Evolutionary conservation across 306 rosid genomes (phyloP), one percentile per base, ranked within the genome.

Genomic region (Rubus idaeus): DNA sequence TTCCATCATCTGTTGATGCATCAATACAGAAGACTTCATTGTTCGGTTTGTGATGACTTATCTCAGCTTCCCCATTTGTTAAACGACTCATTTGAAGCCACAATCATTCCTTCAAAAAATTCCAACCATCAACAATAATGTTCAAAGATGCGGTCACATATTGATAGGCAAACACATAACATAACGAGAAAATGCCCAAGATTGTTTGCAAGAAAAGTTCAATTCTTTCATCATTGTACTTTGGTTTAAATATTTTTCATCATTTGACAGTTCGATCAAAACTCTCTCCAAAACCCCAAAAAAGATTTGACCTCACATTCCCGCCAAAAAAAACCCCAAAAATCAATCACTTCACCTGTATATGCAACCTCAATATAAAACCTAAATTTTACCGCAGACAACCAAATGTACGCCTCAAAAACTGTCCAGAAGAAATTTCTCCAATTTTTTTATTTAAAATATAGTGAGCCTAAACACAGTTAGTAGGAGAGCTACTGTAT

Each of bases 41-140:
- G 42, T 75, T 78, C 61, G 87, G 83, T 78, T 84, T 89, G 69
- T 44, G 86, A 88, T 71, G 75, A 87, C 77, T 82, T 75, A 60
- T 83, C 73, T 85, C 90, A 45, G 83, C 87, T 80, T 83, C 93
- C 14, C 87, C 87, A 74, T 85, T 87, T 39, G 74, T 56, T 20
- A 83, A 47, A 60, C 81, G 86, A 78, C 81, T 84, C 86, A 78
- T 81, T 78, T 76, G 69, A n/a, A 78, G 81, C 77, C 74, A 58
- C 37, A 55, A 78, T 58, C 88, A 80, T 78, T 86, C 85, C 77
- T 70, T 74, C 74, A 30, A 69, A 7, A 72, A 42, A 81, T 52
- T 71, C 37, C 72, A 35, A 52, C 30, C 55, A 76, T 70, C 68
- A 60, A 45, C 73, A 37, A 62, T 57, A 56, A 42, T 67, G 57